Percentiles rank a stretch among this genome's conserved stretches.
phyloP scores from a whole-genome alignment of 1,284 basidiomycete genomes.

The Melampsora larici-populina region DNA sequence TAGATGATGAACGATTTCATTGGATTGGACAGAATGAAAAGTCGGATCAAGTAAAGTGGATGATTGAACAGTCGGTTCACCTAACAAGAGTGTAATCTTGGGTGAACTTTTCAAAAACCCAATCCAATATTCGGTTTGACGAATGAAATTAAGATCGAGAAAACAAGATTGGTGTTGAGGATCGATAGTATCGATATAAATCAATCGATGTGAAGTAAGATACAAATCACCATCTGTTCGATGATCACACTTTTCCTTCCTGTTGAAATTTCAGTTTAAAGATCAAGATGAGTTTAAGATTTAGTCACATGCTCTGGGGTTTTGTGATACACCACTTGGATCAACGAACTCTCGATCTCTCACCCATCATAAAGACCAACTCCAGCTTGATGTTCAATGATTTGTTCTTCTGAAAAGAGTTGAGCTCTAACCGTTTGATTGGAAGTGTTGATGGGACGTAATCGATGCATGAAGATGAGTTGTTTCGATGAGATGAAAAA shows the following conservation, averaged over 20 bases:
- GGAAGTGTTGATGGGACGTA: slow-evolving; percentile 45
- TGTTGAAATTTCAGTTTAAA: no score
- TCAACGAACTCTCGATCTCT: slow-evolving; percentile 18
- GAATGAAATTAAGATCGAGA: slow-evolving; percentile 62
- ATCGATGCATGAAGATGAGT: slow-evolving; percentile 44
- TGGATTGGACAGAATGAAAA: slow-evolving; percentile 46
- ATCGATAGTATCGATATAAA: slow-evolving; percentile 68
- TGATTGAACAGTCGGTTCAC: slow-evolving; percentile 45
- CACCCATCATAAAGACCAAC: slow-evolving; percentile 89
- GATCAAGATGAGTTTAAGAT: no score
- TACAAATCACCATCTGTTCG: slow-evolving; percentile 71
- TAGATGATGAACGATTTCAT: slow-evolving; percentile 10
- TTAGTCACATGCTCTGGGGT: no score
- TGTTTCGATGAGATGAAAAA: no score
- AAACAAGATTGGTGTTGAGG: slow-evolving; percentile 59
- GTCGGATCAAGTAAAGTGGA: slow-evolving; percentile 17
- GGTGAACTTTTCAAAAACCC: slow-evolving; percentile 86
- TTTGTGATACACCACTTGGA: no score
- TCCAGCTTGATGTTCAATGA: slow-evolving; percentile 67
- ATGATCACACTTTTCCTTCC: slow-evolving; percentile 71
- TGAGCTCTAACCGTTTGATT: slow-evolving; percentile 46
- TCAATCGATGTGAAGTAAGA: slow-evolving; percentile 77
- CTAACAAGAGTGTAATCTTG: slow-evolving; percentile 77
- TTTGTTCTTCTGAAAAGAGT: slow-evolving; percentile 67
- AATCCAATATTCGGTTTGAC: slow-evolving; percentile 81